These are phyloP conservation scores for Trypethelium eluteriae DNA, from an alignment of 495 filamentous ascomycete species.

Conservation along the genomic window DNA sequence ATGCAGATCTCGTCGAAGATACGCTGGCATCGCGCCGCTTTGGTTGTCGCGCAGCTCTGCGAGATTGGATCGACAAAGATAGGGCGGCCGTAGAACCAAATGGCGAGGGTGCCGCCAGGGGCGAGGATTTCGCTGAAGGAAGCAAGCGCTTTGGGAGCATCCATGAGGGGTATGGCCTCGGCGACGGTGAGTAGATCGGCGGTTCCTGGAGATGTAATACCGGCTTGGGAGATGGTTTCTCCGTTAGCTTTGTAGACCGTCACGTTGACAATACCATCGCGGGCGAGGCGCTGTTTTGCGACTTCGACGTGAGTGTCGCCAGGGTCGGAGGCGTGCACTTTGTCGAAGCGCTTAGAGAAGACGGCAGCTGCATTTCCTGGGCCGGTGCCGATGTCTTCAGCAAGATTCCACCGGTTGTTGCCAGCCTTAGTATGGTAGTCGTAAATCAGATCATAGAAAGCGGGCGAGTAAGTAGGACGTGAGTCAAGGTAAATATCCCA, in stretches of 20 bases:
- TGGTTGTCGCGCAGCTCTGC: background rate
- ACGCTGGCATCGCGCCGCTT: background rate
- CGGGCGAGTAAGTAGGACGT: constrained; percentile 21
- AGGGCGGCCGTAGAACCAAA: constrained; percentile 34
- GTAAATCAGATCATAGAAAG: constrained; percentile 23
- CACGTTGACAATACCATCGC: constrained; percentile 22
- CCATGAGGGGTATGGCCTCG: constrained; percentile 30
- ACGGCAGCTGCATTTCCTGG: constrained; percentile 26
- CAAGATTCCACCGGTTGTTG: constrained; percentile 15
- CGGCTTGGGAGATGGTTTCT: background rate
- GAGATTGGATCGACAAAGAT: constrained; percentile 22
- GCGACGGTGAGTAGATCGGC: constrained; percentile 29
- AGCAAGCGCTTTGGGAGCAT: constrained; percentile 22
- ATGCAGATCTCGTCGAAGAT: constrained; percentile 7
- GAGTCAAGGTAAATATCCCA: constrained; percentile 23
- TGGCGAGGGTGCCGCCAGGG: constrained; percentile 29
- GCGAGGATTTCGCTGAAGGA: constrained; percentile 24
- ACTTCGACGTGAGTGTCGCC: constrained; percentile 21
- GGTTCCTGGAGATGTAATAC: constrained; percentile 12
- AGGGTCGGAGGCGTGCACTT: constrained; percentile 29
- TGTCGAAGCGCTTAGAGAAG: constrained; percentile 22
- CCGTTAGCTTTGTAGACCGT: constrained; percentile 8
- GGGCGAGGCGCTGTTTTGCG: constrained; percentile 21
- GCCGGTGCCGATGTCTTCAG: constrained; percentile 32
- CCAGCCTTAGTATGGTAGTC: constrained; percentile 17